Base-by-base conservation (phyloP, 2,329 filamentous ascomycete species). In the Xylaria sp. region DNA sequence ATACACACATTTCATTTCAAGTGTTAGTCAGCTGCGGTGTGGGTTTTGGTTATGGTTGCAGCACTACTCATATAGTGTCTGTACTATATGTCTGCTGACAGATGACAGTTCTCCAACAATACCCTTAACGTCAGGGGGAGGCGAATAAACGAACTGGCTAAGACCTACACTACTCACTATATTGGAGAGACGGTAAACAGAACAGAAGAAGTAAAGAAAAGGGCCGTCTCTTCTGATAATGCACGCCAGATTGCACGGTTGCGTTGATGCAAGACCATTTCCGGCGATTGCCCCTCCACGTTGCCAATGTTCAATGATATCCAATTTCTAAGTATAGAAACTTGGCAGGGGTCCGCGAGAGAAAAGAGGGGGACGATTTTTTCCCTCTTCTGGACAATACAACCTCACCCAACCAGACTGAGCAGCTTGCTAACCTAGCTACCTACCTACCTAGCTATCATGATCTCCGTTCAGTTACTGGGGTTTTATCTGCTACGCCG, bases 311-410 rank as follows among this genome's bases (percentile, higher is more conserved):
- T 57, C 48, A 36, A 63, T 57, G 64, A 55, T 9, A 43, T 41
- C 33, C 3, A 33, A 31, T 70, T 70, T 68, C 68, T 70, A 70
- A 63, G 58, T 63, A 63, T 70, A 70, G 68, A 67, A 67, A 60
- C 25, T 46, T 6, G 58, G 31, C 68, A 62, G 64, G 68, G 64
- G 60, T 61, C 36, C 10, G 39, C 55, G 25, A 51, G 43, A 56
- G 18, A 8, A 51, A 18, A 41, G 39, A 41, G 39, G 39, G 39
- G 39, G 15, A 31, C 41, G 51, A 33, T 55, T 33, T 52, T 41
- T 51, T 64, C 56, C 51, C 52, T 31, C 43, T 56, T 63, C 31
- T 58, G 49, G 33, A 60, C 66, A 52, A 64, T 62, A 48, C 62
- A 43, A 66, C 67, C 25, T 66, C 51, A 18, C 36, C 23, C 8